Evolutionary conservation across 768 basidiomycete genomes (phyloP).

Genomic region (Sarcodon sp.): DNA sequence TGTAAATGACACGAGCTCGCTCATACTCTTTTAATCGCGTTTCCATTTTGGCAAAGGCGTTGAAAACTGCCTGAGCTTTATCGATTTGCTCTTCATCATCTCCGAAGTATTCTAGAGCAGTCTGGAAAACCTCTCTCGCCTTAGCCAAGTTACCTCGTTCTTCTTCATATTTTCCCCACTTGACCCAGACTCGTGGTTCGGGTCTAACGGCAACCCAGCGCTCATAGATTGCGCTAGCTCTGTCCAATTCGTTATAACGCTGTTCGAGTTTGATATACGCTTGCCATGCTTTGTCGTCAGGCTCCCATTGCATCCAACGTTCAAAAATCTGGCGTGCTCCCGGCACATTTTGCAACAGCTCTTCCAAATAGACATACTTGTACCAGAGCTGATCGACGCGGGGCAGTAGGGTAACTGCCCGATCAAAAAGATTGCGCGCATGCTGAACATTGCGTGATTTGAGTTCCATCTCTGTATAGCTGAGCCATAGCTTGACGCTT

Average conservation of each 20-base stretch:
- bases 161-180: conserved; percentile 56
- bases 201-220: conserved; percentile 72
- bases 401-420: conserved; percentile 92
- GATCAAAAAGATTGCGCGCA: conserved; percentile 92
- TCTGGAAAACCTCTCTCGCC: conserved; percentile 54
- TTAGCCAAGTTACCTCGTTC: conserved; percentile 50
- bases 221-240: conserved; percentile 89
- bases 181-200: conserved; percentile 51
- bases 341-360: conserved; percentile 89
- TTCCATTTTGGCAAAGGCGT: conserved; percentile 95
- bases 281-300: conserved; percentile 99
- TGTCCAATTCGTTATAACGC: conserved; percentile 82
- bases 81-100: conserved; percentile 54
- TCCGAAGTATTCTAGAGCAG: conserved; percentile 51
- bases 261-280: conserved; percentile 98
- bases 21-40: conserved; percentile 93
- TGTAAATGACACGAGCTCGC: conserved; percentile 93
- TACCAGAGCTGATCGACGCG: conserved; percentile 98
- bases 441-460: conserved; percentile 97
- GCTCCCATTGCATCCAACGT: conserved; percentile 99
- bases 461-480: conserved; percentile 94
- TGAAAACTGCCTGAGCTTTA: conserved; percentile 85
- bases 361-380: conserved; percentile 98
- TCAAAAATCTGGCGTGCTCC: conserved; percentile 98
- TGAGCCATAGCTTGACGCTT: conserved; percentile 84